Evolutionary conservation across 2,329 filamentous ascomycete genomes (phyloP), one percentile per base, ranked within the genome.

Genomic region (Fusarium luffae): DNA sequence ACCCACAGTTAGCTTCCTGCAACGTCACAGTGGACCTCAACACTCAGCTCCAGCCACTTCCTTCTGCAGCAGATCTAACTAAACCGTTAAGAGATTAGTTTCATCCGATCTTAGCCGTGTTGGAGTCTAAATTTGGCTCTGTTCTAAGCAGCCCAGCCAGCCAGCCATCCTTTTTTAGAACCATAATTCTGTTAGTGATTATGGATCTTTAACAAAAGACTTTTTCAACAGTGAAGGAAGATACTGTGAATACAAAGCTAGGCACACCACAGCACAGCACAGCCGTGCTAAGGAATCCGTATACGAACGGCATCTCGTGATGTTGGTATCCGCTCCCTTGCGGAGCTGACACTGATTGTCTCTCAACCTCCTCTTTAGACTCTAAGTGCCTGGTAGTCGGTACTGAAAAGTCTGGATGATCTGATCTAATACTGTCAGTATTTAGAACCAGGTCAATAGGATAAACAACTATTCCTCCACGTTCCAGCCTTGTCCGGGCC

Each of bases 61-160:
- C 14, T 14, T 9, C 7, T 16, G 21, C 40, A 25, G 16, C 14
- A 48, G 51, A 50, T 61, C 47, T 19, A 3, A n/a, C 59, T 55
- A 51, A 40, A 42, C 46, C 13, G 1, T 41, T 14, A 41, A 40
- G 2, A 50, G 46, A 14, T 40, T 71, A 74, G 72, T 48, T 10
- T 19, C 54, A 64, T 71, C 62, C 51, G 44, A 52, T 47, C 50
- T 43, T 54, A 46, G 32, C 42, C 27, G 40, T 70, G n/a, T 59
- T 55, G 55, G 63, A 73, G 58, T 57, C 59, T 64, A 73, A 70
- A 71, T 71, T 74, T 71, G 65, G 68, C 30, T 64, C 63, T 70
- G 42, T 41, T 70, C 57, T 72, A 68, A 73, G 59, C 68, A 44
- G 34, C 34, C 34, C 34, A 37, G 18, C 34, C 34, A 43, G 52